Evolutionary conservation across 2,329 filamentous ascomycete genomes (phyloP).

Genomic region (Venturiaceae sp.): DNA sequence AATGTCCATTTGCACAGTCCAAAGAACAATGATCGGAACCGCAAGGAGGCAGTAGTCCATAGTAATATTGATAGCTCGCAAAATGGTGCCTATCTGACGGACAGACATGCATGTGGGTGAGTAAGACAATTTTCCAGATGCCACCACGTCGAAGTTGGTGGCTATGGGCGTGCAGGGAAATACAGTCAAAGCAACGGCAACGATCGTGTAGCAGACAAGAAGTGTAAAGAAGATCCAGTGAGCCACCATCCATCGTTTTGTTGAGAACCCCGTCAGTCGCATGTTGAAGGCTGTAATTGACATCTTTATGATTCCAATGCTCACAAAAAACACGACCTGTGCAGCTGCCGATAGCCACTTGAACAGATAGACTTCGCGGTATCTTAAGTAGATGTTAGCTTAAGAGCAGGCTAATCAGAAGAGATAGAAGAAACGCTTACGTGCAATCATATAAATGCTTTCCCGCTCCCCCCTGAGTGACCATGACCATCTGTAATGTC

Average conservation of each 20-base stretch:
- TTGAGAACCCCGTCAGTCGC: conserved; percentile 23
- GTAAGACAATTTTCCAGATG: conserved; percentile 14
- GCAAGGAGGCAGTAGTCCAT: conserved; percentile 24
- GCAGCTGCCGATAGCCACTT: conserved; percentile 15
- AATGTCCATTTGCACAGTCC: conserved; percentile 21
- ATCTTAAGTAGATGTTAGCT: background rate
- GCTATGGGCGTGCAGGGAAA: conserved; percentile 19
- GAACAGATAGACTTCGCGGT: conserved; percentile 18
- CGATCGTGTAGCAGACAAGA: conserved; percentile 18
- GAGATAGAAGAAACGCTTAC: conserved; percentile 12
- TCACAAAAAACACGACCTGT: conserved; percentile 19
- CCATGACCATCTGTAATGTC: conserved; percentile 17
- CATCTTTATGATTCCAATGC: conserved; percentile 26
- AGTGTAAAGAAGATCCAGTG: conserved; percentile 22
- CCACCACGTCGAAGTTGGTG: conserved; percentile 18
- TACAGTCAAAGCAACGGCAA: conserved; percentile 20
- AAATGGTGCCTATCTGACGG: conserved; percentile 13
- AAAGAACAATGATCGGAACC: conserved; percentile 25
- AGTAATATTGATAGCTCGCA: conserved; percentile 22
- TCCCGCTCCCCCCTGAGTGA: conserved; percentile 16
- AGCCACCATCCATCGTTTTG: conserved; percentile 18
- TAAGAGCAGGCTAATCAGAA: background rate
- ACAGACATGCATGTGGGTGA: conserved; percentile 14
- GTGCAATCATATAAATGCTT: conserved; percentile 23
- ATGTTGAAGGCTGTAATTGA: conserved; percentile 27